phyloP scores from a whole-genome alignment of 108 stramenopile genomes.

The Fistulifera solaris region DNA sequence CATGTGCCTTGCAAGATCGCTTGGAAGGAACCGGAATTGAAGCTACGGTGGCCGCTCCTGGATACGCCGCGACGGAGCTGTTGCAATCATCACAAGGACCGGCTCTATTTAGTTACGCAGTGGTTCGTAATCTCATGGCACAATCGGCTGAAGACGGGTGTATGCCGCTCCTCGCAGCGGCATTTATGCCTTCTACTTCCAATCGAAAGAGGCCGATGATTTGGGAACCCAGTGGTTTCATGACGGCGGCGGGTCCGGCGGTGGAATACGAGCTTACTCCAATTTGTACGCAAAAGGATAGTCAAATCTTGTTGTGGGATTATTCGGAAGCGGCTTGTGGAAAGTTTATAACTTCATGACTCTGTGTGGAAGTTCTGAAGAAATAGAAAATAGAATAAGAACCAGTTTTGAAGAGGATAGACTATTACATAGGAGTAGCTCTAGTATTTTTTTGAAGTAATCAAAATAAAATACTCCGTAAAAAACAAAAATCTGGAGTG shows the following conservation, averaged over 20 bases:
- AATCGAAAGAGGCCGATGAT: constrained; percentile 5
- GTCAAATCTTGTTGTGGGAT: constrained; percentile 14
- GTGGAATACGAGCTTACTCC: constrained; percentile 5
- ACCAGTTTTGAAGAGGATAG: too few relatives aligned
- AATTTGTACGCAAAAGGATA: not conserved
- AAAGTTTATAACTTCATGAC: constrained; percentile 1
- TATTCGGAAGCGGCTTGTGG: constrained; percentile 23
- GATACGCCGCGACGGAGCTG: constrained; percentile 13
- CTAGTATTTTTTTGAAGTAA: too few relatives aligned
- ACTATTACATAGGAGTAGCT: too few relatives aligned
- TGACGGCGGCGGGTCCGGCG: constrained; percentile 9
- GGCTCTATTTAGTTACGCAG: constrained; percentile 1
- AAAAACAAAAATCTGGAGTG: too few relatives aligned
- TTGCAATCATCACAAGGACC: constrained; percentile 6
- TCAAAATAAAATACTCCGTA: too few relatives aligned
- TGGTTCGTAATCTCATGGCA: constrained; percentile 5
- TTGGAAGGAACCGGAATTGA: constrained; percentile 25
- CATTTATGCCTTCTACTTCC: constrained; percentile 13
- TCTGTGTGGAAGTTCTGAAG: too few relatives aligned
- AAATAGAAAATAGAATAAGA: too few relatives aligned
- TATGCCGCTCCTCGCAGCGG: constrained; percentile 22
- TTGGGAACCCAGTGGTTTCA: constrained; percentile 12
- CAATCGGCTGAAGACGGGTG: constrained; percentile 23
- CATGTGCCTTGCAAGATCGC: constrained; percentile 34
- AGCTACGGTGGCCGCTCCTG: constrained; percentile 14